Percentiles rank a stretch among this genome's conserved stretches.
phyloP scores from a whole-genome alignment of 768 basidiomycete species.

The Pleurotus salmoneostramineus region DNA sequence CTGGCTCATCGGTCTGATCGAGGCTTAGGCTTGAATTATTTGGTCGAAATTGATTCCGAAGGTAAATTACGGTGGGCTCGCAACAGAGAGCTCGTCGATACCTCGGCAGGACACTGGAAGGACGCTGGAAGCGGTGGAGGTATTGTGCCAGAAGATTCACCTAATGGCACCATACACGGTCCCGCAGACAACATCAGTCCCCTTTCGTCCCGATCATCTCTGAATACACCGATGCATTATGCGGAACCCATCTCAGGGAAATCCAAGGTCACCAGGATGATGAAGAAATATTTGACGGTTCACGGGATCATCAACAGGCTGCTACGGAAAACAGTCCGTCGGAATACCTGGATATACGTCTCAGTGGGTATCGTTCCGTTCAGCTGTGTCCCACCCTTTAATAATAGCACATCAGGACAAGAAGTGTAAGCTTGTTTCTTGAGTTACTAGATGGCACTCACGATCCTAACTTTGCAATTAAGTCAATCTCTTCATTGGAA shows the following conservation, averaged over 20 bases:
- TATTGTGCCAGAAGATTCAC: conserved; percentile 37
- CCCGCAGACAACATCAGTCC: conserved; percentile 10
- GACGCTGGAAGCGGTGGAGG: conserved; percentile 55
- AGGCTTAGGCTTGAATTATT: conserved; percentile 52
- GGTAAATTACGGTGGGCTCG: conserved; percentile 58
- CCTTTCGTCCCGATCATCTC: conserved; percentile 16
- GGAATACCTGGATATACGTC: conserved; percentile 70
- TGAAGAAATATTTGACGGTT: conserved; percentile 44
- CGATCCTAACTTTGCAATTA: not conserved
- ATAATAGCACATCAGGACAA: conserved; percentile 34
- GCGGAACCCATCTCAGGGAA: conserved; percentile 24
- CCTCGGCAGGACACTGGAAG: conserved; percentile 57
- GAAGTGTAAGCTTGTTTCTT: conserved; percentile 34
- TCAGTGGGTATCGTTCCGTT: conserved; percentile 34
- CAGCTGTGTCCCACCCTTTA: not conserved
- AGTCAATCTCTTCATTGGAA: conserved; percentile 67
- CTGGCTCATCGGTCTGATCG: not conserved
- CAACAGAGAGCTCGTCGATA: conserved; percentile 56
- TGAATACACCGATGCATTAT: conserved; percentile 39
- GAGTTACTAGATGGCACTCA: not conserved
- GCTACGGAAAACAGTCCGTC: conserved; percentile 51
- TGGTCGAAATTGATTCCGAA: conserved; percentile 48
- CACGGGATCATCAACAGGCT: conserved; percentile 50
- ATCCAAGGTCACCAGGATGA: conserved; percentile 30
- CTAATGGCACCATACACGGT: conserved; percentile 12